Conservation (phyloP, 73 alveolate genomes). For the Tetrahymena borealis region DNA sequence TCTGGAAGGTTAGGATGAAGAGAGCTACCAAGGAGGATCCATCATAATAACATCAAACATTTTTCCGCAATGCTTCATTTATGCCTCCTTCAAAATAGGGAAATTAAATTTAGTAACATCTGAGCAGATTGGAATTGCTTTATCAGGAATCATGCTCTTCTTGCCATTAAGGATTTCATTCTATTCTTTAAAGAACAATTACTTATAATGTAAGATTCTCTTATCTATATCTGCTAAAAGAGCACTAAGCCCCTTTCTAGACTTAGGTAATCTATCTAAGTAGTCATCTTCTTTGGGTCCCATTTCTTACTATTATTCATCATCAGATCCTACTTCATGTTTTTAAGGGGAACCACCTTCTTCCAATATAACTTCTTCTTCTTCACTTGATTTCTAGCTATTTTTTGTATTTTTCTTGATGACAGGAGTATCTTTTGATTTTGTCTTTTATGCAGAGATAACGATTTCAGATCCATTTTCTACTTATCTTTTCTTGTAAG, state of each 20-base stretch:
- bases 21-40: slow-evolving; percentile 93
- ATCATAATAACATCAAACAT: slow-evolving; percentile 81
- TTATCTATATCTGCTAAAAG: background rate
- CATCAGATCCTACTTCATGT: background rate
- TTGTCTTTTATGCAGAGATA: background rate
- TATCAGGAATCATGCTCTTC: slow-evolving; percentile 37
- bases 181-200: slow-evolving; percentile 6
- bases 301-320: background rate
- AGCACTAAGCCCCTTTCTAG: background rate
- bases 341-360: background rate
- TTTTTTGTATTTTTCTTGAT: background rate
- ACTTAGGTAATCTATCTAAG: slow-evolving; percentile 30
- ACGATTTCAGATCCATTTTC: background rate
- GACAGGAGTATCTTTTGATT: background rate
- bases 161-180: slow-evolving; percentile 16
- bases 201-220: background rate
- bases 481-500: background rate
- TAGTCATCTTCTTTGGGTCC: slow-evolving; percentile 10
- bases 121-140: slow-evolving; percentile 48
- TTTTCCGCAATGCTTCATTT: slow-evolving; percentile 45
- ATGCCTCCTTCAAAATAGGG: slow-evolving; percentile 4
- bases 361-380: background rate
- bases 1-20: slow-evolving; percentile 74
- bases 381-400: background rate
- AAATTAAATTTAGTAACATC: slow-evolving; percentile 47